Evolutionary conservation across 106 monocot genomes (phyloP).

Genomic region (Platanthera zijinensis): DNA sequence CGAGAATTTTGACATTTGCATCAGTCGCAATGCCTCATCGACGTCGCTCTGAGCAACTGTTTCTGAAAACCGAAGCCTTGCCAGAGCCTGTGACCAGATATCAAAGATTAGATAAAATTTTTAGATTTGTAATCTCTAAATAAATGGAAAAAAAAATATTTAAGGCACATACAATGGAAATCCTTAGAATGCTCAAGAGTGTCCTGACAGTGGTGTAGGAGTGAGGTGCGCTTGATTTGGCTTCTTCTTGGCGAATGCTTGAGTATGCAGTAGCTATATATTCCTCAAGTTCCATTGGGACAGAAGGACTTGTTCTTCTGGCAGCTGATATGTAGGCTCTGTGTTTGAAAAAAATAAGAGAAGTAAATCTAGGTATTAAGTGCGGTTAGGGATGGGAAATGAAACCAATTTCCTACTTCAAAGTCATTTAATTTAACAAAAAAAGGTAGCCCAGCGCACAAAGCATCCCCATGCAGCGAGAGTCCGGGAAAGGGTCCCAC

Average conservation of each 20-base stretch:
- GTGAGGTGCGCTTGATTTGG: conserved; percentile 90
- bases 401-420: too few relatives aligned
- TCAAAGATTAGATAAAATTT: neutral
- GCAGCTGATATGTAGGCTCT: conserved; percentile 96
- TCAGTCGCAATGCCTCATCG: conserved; percentile 87
- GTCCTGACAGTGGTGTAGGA: conserved; percentile 95
- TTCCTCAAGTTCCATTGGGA: conserved; percentile 89
- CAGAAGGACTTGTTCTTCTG: conserved; percentile 63
- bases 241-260: conserved; percentile 96
- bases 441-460: too few relatives aligned
- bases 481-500: too few relatives aligned
- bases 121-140: neutral
- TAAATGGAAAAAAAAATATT: neutral
- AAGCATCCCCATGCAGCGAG: too few relatives aligned
- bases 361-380: neutral
- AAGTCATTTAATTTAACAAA: too few relatives aligned
- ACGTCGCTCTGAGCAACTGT: conserved; percentile 94
- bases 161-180: conserved; percentile 70
- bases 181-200: conserved; percentile 92
- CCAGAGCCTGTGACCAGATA: conserved; percentile 56
- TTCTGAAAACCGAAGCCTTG: conserved; percentile 90
- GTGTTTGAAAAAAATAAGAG: conserved; percentile 5
- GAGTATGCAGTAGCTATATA: conserved; percentile 94
- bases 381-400: too few relatives aligned
- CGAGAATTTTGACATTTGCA: conserved; percentile 99